Base-by-base conservation (phyloP, 78 protist genomes). In the Dictyostelium brefeldianum region DNA sequence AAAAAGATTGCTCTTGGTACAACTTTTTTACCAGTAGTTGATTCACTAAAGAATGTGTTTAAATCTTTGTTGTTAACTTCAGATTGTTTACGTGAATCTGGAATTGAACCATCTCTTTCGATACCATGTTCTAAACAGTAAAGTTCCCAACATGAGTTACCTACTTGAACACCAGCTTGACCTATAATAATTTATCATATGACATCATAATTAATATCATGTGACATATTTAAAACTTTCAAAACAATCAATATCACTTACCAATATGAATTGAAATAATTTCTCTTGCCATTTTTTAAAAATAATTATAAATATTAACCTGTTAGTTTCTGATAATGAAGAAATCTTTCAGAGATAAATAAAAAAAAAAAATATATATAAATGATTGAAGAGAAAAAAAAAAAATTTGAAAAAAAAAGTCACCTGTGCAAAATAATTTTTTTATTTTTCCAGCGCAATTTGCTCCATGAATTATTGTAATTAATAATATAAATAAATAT, bases 71-170 rank as follows among this genome's bases (percentile, higher is more conserved):
- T 25, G 10, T n/a, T 57, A 74, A 83, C 97, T 4, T 53, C 74
- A 43, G 20, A 47, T 54, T 51, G 69, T 67, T 78, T 59, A n/a
- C 74, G 20, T 11, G 43, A 20, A 17, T 22, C 82, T 77, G 79
- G 83, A 36, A 80, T 47, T 10, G 53, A 57, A 57, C 96, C 96
- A 56, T 98, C 99, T 14, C 84, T 96, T 70, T 90, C 94, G 54
- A 98, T 97, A 31, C 99, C 98, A 87, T 98, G 99, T 89, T 98
- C 99, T 62, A 97, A 94, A 73, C 99, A 97, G 92, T 89, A 97
- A 12, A 97, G 94, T 90, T 98, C 99, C 99, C 99, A 99, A 93
- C 99, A 98, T 64, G 98, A 96, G 71, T 99, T 98, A 57, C 99
- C 99, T 7, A 96, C 67, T 90, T 99, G 99, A 77, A 96, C 84